Conservation (phyloP, 208 protist species). For the Leishmania mexicana region DNA sequence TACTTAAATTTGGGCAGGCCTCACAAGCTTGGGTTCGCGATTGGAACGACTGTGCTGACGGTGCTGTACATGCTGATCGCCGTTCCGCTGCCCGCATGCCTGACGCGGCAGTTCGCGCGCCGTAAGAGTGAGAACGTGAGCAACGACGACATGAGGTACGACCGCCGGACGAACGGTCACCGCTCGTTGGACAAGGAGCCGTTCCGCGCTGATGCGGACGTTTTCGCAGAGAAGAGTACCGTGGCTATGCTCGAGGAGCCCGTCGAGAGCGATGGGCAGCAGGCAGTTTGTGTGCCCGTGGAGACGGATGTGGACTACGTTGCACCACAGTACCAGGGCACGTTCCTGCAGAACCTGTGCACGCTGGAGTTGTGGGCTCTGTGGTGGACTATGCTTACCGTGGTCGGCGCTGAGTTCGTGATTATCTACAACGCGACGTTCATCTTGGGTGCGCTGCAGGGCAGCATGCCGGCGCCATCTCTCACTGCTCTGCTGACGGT, state of each 20-base stretch:
- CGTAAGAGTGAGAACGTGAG: slow-evolving; percentile 4
- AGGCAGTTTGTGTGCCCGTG: not conserved
- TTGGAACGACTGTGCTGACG: slow-evolving; percentile 38
- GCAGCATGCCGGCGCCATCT: slow-evolving; percentile 14
- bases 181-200: slow-evolving; percentile 6
- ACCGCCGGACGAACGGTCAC: not conserved
- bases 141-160: not conserved
- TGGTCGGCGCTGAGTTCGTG: slow-evolving; percentile 44
- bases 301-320: slow-evolving; percentile 61
- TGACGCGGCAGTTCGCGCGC: slow-evolving; percentile 6
- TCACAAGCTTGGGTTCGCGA: slow-evolving; percentile 40
- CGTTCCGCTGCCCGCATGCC: slow-evolving; percentile 30
- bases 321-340: slow-evolving; percentile 60
- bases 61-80: slow-evolving; percentile 37
- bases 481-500: slow-evolving; percentile 50
- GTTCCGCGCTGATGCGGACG: not conserved
- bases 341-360: slow-evolving; percentile 42
- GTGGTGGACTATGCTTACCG: slow-evolving; percentile 46
- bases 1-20: slow-evolving; percentile 26
- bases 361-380: slow-evolving; percentile 46
- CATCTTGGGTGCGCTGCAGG: slow-evolving; percentile 44
- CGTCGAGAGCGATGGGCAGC: not conserved
- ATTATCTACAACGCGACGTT: slow-evolving; percentile 59
- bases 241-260: not conserved
- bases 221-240: slow-evolving; percentile 1